Percentiles rank a stretch among this genome's conserved stretches.
These are phyloP conservation scores for Cladosporium colombiae DNA, from an alignment of 2,329 filamentous ascomycete species.

Conservation along the genomic window DNA sequence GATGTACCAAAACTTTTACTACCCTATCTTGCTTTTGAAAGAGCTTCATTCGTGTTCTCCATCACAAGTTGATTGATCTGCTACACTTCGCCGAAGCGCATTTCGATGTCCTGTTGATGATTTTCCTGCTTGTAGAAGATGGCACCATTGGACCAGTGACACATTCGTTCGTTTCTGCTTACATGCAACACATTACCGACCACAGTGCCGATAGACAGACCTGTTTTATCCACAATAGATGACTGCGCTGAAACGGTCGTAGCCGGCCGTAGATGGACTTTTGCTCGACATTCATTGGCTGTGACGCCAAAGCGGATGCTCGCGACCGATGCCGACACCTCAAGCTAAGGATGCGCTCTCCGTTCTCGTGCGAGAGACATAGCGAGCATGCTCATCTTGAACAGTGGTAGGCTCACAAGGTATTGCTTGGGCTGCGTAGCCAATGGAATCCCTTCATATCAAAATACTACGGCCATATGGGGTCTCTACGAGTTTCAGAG, in stretches of 20 bases:
- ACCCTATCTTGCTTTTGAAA: not conserved
- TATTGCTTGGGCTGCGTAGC: not conserved
- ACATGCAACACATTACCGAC: not conserved
- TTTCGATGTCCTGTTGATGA: not conserved
- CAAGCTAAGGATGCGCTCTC: not conserved
- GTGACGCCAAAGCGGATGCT: not conserved
- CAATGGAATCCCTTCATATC: not conserved
- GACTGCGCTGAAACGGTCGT: not conserved
- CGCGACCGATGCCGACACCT: not conserved
- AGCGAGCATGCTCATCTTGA: not conserved
- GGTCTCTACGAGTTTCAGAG: not conserved
- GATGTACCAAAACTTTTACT: slow-evolving; percentile 38
- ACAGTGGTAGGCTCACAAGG: not conserved
- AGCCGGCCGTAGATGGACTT: slow-evolving; percentile 1
- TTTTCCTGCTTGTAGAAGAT: not conserved
- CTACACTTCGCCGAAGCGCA: not conserved
- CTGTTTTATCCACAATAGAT: not conserved
- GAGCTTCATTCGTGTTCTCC: not conserved
- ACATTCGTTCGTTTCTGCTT: not conserved
- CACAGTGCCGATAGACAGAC: not conserved
- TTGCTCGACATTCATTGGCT: slow-evolving; percentile 4
- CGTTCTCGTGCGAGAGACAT: slow-evolving; percentile 1
- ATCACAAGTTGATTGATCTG: not conserved
- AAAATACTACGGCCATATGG: not conserved
- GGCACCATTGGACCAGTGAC: not conserved